Percentiles rank a stretch among this genome's conserved stretches.
Evolutionary conservation across 441 rosid species (phyloP).

Genomic region (Geranium incanum): DNA sequence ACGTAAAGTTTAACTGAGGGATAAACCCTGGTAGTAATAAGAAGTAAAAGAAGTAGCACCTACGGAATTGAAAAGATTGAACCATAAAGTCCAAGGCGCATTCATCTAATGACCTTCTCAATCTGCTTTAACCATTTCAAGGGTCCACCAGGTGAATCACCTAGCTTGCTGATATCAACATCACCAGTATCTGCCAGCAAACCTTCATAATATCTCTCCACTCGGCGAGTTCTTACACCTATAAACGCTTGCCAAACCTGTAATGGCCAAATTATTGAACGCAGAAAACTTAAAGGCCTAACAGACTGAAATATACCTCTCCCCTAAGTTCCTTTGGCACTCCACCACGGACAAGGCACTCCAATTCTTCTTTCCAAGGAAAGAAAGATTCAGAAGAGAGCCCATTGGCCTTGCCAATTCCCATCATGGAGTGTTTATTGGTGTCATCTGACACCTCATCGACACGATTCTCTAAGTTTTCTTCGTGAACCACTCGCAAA

Average conservation of each 20-base stretch:
- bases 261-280: slow-evolving; percentile 21
- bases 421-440: slow-evolving; percentile 16
- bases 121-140: slow-evolving; percentile 54
- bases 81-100: slow-evolving; percentile 42
- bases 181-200: slow-evolving; percentile 42
- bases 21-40: slow-evolving; percentile 24
- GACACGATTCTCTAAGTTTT: slow-evolving; percentile 30
- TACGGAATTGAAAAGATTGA: slow-evolving; percentile 42
- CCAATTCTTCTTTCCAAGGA: slow-evolving; percentile 58
- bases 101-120: slow-evolving; percentile 68
- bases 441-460: slow-evolving; percentile 26
- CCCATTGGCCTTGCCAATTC: slow-evolving; percentile 21
- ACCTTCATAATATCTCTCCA: slow-evolving; percentile 51
- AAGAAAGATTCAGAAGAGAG: slow-evolving; percentile 31
- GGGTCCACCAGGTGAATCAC: slow-evolving; percentile 32
- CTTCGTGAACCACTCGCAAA: slow-evolving; percentile 15
- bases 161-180: slow-evolving; percentile 23
- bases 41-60: slow-evolving; percentile 32
- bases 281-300: slow-evolving; percentile 11
- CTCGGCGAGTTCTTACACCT: slow-evolving; percentile 54
- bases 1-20: slow-evolving; percentile 27
- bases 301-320: slow-evolving; percentile 39
- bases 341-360: slow-evolving; percentile 64
- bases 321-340: slow-evolving; percentile 70
- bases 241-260: slow-evolving; percentile 79